These are phyloP conservation scores for Sporothrix variecibatus DNA, from an alignment of 2,329 filamentous ascomycete species.

Conservation along the genomic window DNA sequence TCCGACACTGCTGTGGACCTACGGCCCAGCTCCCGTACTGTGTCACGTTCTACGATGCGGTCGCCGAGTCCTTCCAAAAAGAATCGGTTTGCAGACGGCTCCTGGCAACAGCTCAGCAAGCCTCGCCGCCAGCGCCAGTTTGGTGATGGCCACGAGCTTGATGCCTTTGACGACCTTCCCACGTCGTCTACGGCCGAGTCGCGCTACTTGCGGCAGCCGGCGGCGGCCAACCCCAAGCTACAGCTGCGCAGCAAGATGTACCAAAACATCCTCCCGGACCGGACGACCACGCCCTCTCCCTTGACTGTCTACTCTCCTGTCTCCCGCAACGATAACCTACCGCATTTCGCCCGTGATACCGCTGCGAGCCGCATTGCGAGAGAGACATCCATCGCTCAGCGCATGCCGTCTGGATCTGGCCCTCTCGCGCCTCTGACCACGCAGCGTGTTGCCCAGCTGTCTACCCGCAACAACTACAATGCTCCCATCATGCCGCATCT, in stretches of 20 bases:
- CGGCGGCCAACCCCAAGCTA: constrained; percentile 68
- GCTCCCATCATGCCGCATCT: constrained; percentile 37
- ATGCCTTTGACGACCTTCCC: constrained; percentile 91
- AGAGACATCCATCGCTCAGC: constrained; percentile 63
- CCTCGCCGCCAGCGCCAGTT: constrained; percentile 73
- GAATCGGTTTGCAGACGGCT: constrained; percentile 46
- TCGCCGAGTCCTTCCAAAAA: constrained; percentile 61
- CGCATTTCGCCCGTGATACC: constrained; percentile 66
- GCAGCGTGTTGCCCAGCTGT: constrained; percentile 57
- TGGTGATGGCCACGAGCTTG: constrained; percentile 89
- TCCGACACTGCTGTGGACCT: constrained; percentile 69
- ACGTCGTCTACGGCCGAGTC: constrained; percentile 82
- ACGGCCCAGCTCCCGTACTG: constrained; percentile 57
- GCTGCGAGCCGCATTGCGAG: constrained; percentile 65
- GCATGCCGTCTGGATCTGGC: constrained; percentile 50
- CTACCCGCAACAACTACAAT: constrained; percentile 51
- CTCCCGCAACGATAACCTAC: constrained; percentile 55
- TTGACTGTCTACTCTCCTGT: constrained; percentile 60
- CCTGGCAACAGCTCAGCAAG: constrained; percentile 70
- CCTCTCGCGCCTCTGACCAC: constrained; percentile 55
- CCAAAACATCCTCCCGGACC: constrained; percentile 57
- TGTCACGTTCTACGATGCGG: constrained; percentile 60
- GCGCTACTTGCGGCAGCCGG: constrained; percentile 78
- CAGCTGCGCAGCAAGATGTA: constrained; percentile 58
- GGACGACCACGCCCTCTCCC: constrained; percentile 56